Evolutionary conservation across 352 stramenopile species (phyloP).

Genomic region (Phytophthora hibernalis): DNA sequence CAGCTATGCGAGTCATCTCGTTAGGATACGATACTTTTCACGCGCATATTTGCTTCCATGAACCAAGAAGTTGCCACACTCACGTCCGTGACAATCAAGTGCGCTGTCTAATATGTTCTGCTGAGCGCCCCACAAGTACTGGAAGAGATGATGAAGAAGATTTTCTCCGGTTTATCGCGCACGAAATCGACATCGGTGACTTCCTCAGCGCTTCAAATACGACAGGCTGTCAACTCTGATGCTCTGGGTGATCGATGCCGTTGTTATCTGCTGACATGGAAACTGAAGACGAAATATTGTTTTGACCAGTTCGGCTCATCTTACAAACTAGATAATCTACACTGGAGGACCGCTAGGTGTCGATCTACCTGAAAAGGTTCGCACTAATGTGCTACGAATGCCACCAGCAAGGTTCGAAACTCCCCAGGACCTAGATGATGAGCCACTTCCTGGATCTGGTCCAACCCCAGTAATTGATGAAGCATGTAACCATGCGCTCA

Average conservation of each 20-base stretch:
- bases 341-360: constrained; percentile 19
- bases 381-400: constrained; percentile 39
- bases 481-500: constrained; percentile 42
- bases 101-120: constrained; percentile 26
- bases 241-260: constrained; percentile 53
- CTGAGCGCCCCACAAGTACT: not conserved
- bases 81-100: constrained; percentile 37
- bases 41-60: constrained; percentile 48
- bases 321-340: not conserved
- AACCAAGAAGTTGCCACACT: constrained; percentile 26
- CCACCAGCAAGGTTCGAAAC: constrained; percentile 37
- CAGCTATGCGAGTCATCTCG: constrained; percentile 52
- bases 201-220: constrained; percentile 54
- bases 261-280: constrained; percentile 25
- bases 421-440: constrained; percentile 31
- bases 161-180: constrained; percentile 43
- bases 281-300: not conserved
- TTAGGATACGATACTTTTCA: constrained; percentile 68
- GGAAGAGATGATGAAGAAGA: constrained; percentile 3
- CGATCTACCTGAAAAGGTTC: constrained; percentile 36
- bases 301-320: not conserved
- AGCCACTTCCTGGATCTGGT: constrained; percentile 17
- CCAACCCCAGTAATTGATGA: constrained; percentile 7
- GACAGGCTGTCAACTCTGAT: constrained; percentile 52
- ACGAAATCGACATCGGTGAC: constrained; percentile 17